Evolutionary conservation across 2,329 filamentous ascomycete species (phyloP).

Genomic region (Diaporthe humulicola): DNA sequence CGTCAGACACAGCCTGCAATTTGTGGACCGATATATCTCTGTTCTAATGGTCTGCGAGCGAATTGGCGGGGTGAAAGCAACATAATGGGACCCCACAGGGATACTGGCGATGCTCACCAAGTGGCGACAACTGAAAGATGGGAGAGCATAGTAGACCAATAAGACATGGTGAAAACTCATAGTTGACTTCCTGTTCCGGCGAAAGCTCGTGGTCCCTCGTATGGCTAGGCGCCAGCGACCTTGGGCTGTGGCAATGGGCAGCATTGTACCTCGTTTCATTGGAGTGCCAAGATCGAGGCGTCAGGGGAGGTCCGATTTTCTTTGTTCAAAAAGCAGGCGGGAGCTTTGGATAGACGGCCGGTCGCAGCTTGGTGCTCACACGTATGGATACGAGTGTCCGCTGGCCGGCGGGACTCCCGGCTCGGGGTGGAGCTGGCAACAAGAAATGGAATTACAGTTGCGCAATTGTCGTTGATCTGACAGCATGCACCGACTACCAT

Average conservation of each 20-base stretch:
- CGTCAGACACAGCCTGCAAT: no score
- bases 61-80: no score
- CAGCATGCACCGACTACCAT: neutral
- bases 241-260: neutral
- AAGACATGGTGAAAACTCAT: neutral
- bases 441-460: neutral
- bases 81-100: no score
- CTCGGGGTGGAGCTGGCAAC: neutral
- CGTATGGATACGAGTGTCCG: neutral
- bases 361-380: neutral
- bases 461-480: neutral
- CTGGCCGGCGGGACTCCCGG: neutral
- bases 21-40: no score
- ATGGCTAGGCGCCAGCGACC: neutral
- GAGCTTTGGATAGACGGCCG: neutral
- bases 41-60: no score
- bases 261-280: neutral
- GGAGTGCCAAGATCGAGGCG: neutral
- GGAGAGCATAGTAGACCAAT: no score
- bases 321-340: neutral
- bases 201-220: neutral
- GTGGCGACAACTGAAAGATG: no score
- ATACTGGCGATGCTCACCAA: no score
- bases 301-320: neutral
- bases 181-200: neutral